These are phyloP conservation scores for Nasturtium officinale DNA, from an alignment of 345 rosid species.

Conservation along the genomic window DNA sequence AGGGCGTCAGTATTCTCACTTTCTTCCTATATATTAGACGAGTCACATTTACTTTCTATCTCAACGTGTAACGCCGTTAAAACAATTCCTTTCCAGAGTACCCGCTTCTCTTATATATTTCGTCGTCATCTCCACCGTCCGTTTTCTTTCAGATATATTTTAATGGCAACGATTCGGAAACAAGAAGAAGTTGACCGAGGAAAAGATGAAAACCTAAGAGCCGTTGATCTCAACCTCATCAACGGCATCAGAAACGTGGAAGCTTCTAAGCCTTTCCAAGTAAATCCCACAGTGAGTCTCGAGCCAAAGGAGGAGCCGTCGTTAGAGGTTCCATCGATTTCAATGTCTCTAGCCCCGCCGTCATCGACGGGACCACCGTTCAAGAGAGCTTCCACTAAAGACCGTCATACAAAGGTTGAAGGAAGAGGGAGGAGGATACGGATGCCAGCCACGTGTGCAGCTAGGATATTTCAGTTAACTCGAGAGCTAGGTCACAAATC, in stretches of 20 bases:
- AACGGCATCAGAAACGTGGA: constrained; percentile 34
- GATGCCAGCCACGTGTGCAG: constrained; percentile 95
- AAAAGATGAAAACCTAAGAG: constrained; percentile 33
- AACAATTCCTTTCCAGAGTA: constrained; percentile 20
- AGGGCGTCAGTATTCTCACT: constrained; percentile 16
- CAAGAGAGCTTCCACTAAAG: constrained; percentile 74
- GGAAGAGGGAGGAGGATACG: constrained; percentile 95
- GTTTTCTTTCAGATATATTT: constrained; percentile 8
- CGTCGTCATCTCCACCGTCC: constrained; percentile 34
- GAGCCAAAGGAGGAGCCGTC: constrained; percentile 55
- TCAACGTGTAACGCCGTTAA: constrained; percentile 43
- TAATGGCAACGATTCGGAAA: constrained; percentile 47
- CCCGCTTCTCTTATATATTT: constrained; percentile 13
- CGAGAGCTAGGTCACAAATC: constrained; percentile 89
- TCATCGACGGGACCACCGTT: constrained; percentile 44
- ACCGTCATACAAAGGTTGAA: constrained; percentile 91
- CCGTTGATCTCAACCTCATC: constrained; percentile 48
- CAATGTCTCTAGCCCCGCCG: constrained; percentile 44
- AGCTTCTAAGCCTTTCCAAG: not conserved
- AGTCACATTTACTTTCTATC: constrained; percentile 8
- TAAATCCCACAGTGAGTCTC: not conserved
- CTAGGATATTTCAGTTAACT: constrained; percentile 84
- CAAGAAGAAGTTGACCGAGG: constrained; percentile 34
- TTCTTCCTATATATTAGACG: constrained; percentile 15
- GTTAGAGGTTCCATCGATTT: constrained; percentile 42